phyloP scores from a whole-genome alignment of 2,329 filamentous ascomycete species.

The Erysiphe neolycopersici region DNA sequence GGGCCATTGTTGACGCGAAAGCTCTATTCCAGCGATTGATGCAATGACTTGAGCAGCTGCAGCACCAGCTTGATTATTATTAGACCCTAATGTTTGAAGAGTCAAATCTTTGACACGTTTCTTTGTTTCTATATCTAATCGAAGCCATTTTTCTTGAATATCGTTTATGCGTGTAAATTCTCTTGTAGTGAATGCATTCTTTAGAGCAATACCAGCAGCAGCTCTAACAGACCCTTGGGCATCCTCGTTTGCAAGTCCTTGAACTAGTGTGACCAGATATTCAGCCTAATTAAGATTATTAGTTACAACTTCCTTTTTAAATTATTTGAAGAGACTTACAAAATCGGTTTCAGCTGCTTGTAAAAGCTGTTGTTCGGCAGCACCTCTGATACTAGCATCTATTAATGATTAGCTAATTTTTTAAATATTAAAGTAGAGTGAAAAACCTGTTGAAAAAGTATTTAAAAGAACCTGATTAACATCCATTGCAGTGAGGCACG shows the following conservation, averaged over 20 bases:
- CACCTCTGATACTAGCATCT: constrained; percentile 78
- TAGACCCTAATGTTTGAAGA: constrained; percentile 62
- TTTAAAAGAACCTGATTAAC: constrained; percentile 95
- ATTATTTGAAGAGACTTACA: constrained; percentile 27
- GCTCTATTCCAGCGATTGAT: constrained; percentile 79
- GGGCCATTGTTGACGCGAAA: constrained; percentile 78
- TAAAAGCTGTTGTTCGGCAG: constrained; percentile 78
- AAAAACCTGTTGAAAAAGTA: constrained; percentile 79
- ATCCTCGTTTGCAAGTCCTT: constrained; percentile 78
- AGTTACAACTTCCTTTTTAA: constrained; percentile 5
- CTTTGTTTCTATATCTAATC: constrained; percentile 62
- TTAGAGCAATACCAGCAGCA: constrained; percentile 84
- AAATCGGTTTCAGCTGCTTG: constrained; percentile 90
- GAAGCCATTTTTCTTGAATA: constrained; percentile 81
- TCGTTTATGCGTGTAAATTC: constrained; percentile 69
- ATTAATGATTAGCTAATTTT: constrained; percentile 14
- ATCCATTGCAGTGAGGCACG: constrained; percentile 40
- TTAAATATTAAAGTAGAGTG: constrained; percentile 1
- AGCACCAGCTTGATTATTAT: constrained; percentile 58
- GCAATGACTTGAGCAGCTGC: constrained; percentile 88
- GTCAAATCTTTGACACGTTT: constrained; percentile 66
- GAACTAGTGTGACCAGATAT: constrained; percentile 79
- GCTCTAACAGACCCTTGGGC: constrained; percentile 64
- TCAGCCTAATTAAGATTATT: constrained; percentile 32
- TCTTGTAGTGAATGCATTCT: constrained; percentile 92